Conservation (phyloP, 2,329 filamentous ascomycete species). For the Verticillium tricorpus region DNA sequence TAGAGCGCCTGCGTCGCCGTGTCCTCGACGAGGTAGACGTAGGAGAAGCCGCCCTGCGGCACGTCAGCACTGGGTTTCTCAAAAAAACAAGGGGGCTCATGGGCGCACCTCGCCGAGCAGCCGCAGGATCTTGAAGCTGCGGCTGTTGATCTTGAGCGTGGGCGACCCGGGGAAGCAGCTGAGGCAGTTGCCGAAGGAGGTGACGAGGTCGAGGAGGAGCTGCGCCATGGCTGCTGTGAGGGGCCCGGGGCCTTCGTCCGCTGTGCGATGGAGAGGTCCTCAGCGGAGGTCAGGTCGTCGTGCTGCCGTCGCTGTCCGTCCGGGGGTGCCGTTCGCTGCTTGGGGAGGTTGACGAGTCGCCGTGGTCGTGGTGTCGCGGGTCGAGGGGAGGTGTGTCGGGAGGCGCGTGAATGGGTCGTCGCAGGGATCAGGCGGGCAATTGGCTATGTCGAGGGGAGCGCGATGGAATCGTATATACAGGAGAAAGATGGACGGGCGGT, state of each 20-base stretch:
- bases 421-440: neutral
- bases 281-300: neutral
- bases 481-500: neutral
- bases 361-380: neutral
- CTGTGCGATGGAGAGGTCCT: neutral
- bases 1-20: slow-evolving; percentile 78
- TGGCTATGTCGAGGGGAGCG: neutral
- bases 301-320: neutral
- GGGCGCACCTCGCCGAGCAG: slow-evolving; percentile 80
- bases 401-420: neutral
- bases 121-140: slow-evolving; percentile 92
- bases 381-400: neutral
- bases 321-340: neutral
- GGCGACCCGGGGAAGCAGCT: slow-evolving; percentile 94
- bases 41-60: slow-evolving; percentile 85
- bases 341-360: neutral
- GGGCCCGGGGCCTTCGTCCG: neutral
- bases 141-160: slow-evolving; percentile 89
- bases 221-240: slow-evolving; percentile 59
- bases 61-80: neutral
- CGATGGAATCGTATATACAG: neutral
- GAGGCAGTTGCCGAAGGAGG: slow-evolving; percentile 90
- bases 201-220: slow-evolving; percentile 82
- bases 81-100: too few species aligned
- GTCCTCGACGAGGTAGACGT: slow-evolving; percentile 97